Evolutionary conservation across 2,329 filamentous ascomycete genomes (phyloP).

Genomic region (Colletotrichum gloeosporioides): DNA sequence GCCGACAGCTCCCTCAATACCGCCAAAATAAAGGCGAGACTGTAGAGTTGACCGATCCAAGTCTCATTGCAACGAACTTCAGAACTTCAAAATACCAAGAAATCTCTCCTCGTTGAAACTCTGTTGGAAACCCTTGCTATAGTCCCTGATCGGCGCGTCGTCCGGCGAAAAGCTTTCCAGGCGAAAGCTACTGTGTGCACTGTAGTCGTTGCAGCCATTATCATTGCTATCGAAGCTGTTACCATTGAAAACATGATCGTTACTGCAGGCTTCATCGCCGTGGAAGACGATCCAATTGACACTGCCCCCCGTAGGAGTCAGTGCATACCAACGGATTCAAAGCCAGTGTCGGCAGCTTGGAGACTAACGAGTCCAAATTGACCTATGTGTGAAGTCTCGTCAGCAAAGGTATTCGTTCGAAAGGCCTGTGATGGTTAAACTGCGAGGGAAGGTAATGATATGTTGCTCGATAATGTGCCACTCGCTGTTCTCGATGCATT

Average conservation of each 20-base stretch:
- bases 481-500: constrained; percentile 27
- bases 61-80: neutral
- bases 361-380: constrained; percentile 33
- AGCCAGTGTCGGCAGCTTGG: neutral
- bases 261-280: constrained; percentile 23
- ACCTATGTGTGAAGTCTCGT: constrained; percentile 18
- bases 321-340: constrained; percentile 31
- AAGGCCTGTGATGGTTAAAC: neutral
- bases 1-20: neutral
- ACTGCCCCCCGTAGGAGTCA: constrained; percentile 20
- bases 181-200: neutral
- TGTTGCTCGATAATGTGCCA: constrained; percentile 34
- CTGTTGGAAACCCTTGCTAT: neutral
- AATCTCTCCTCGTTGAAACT: neutral
- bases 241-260: neutral
- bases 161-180: neutral
- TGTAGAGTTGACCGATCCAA: neutral
- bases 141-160: neutral
- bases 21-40: neutral
- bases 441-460: constrained; percentile 33
- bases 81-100: neutral
- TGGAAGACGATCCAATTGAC: neutral
- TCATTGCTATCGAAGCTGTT: neutral
- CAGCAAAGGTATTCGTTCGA: neutral
- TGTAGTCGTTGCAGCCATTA: neutral